phyloP scores from a whole-genome alignment of 2,329 filamentous ascomycete species.

The Cercospora sesami region DNA sequence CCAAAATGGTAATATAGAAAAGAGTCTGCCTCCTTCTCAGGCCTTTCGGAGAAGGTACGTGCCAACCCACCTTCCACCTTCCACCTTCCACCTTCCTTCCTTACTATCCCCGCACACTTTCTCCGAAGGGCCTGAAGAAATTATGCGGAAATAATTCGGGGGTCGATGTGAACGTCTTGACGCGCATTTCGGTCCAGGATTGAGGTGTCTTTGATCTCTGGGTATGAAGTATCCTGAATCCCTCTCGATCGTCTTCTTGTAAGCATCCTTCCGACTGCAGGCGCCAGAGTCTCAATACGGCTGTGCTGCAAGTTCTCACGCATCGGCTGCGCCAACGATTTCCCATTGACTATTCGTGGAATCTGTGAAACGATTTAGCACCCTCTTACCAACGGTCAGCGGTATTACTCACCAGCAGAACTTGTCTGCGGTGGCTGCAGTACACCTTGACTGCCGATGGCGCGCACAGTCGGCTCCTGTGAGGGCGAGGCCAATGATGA shows the following conservation, averaged over 20 bases:
- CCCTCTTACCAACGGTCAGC: background rate
- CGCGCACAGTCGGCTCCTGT: conserved; percentile 41
- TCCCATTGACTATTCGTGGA: background rate
- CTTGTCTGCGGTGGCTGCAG: background rate
- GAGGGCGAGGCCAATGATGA: conserved; percentile 48
- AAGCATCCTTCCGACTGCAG: background rate
- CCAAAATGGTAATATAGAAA: no score
- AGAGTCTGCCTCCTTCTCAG: no score
- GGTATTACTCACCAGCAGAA: background rate
- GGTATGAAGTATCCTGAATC: background rate
- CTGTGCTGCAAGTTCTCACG: background rate
- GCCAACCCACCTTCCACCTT: no score
- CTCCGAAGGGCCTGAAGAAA: no score
- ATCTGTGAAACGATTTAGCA: background rate
- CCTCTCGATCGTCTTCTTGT: background rate
- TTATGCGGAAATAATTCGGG: no score
- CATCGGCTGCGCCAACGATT: background rate
- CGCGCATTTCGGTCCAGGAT: background rate
- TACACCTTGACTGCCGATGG: conserved; percentile 2
- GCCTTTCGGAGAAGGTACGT: no score
- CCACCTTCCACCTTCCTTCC: no score
- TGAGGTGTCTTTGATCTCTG: background rate
- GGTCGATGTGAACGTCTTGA: background rate
- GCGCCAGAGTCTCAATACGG: background rate
- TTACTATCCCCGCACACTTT: no score